Percentiles rank a stretch among this genome's conserved stretches.
phyloP scores from a whole-genome alignment of 441 rosid species.

The Corymbia calophylla region DNA sequence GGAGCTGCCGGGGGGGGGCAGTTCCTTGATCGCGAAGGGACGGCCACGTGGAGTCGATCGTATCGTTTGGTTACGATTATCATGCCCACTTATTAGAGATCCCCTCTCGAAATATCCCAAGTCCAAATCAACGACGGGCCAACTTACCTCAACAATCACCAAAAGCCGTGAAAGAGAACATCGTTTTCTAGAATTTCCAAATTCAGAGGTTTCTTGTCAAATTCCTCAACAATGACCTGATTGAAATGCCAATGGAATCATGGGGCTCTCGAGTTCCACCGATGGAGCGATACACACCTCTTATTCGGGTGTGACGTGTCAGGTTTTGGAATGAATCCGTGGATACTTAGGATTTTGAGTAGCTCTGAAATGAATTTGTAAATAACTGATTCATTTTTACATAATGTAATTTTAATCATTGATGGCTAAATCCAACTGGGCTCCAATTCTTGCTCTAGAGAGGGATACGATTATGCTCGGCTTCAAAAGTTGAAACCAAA shows the following conservation, averaged over 20 bases:
- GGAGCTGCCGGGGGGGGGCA: constrained; percentile 15
- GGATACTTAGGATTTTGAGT: too few relatives aligned
- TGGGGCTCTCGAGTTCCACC: not conserved
- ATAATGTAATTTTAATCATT: too few relatives aligned
- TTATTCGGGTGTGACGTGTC: not conserved
- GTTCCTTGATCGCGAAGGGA: constrained; percentile 20
- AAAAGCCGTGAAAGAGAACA: not conserved
- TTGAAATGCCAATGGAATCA: not conserved
- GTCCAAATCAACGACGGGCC: not conserved
- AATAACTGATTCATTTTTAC: too few relatives aligned
- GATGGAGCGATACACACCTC: not conserved
- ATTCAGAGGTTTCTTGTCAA: not conserved
- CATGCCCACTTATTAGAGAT: too few relatives aligned
- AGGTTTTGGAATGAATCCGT: not conserved
- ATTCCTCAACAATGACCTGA: not conserved
- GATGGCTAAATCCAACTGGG: not conserved
- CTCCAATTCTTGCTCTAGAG: not conserved
- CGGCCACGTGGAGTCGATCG: constrained; percentile 1
- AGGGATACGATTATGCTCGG: too few relatives aligned
- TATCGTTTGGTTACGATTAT: not conserved
- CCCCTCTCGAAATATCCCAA: not conserved
- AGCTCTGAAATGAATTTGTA: too few relatives aligned
- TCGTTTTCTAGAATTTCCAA: not conserved
- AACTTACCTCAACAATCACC: not conserved
- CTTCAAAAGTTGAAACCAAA: too few relatives aligned